These are phyloP conservation scores for Aotearoamyces nothofagi DNA, from an alignment of 2,329 filamentous ascomycete genomes.

Conservation along the genomic window DNA sequence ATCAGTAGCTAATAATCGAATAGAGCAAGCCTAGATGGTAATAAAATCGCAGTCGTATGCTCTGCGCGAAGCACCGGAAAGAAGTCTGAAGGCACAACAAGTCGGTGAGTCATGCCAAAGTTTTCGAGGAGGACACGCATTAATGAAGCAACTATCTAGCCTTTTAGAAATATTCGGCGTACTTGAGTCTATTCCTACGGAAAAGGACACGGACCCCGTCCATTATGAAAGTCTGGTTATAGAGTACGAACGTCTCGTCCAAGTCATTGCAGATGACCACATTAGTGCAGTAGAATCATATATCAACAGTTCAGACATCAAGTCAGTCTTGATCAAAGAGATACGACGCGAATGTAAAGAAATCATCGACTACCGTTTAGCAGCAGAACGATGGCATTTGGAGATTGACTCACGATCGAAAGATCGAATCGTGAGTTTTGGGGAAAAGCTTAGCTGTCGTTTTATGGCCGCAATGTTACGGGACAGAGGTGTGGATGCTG, in stretches of 20 bases:
- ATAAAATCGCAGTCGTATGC: constrained; percentile 83
- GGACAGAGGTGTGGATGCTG: constrained; percentile 67
- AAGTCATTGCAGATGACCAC: constrained; percentile 74
- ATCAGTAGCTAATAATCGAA: neutral
- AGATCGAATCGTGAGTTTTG: constrained; percentile 83
- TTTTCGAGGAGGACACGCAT: neutral
- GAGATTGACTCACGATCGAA: constrained; percentile 68
- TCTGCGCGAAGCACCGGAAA: constrained; percentile 89
- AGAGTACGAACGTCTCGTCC: constrained; percentile 60
- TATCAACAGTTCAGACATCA: constrained; percentile 40
- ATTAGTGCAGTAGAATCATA: constrained; percentile 52
- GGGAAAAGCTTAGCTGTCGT: constrained; percentile 87
- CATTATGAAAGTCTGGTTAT: constrained; percentile 36
- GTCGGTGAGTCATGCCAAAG: constrained; percentile 49
- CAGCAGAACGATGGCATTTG: constrained; percentile 49
- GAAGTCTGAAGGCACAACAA: constrained; percentile 90
- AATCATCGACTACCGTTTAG: constrained; percentile 57
- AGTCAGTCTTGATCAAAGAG: constrained; percentile 41
- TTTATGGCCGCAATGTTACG: constrained; percentile 78
- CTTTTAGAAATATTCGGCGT: constrained; percentile 44
- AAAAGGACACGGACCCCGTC: constrained; percentile 34
- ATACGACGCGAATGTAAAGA: constrained; percentile 70
- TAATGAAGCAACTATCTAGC: constrained; percentile 5
- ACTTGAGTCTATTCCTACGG: constrained; percentile 35
- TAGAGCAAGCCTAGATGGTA: constrained; percentile 45